Conservation (phyloP, 495 filamentous ascomycete species). For the Rostrohypoxylon terebratum region DNA sequence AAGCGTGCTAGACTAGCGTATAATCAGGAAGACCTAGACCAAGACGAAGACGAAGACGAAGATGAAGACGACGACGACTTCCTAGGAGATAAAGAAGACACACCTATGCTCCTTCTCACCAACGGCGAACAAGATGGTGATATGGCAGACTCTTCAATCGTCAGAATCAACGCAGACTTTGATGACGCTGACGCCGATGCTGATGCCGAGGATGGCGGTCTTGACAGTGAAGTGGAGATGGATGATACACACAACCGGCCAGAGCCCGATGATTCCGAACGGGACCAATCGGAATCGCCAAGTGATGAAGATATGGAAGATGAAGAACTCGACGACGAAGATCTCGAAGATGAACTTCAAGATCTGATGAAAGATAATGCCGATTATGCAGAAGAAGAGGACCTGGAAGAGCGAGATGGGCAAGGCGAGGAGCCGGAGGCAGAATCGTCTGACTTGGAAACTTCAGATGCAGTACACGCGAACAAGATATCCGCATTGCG, state of each 20-base stretch:
- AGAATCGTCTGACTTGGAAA: background rate
- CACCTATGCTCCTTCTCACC: slow-evolving; percentile 53
- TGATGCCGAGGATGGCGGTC: slow-evolving; percentile 44
- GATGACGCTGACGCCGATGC: slow-evolving; percentile 32
- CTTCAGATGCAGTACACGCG: slow-evolving; percentile 31
- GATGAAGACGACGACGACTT: slow-evolving; percentile 39
- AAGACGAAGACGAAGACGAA: slow-evolving; percentile 46
- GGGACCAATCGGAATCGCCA: slow-evolving; percentile 29
- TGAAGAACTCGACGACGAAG: slow-evolving; percentile 21
- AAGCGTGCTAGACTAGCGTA: slow-evolving; percentile 73
- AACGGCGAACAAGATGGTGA: slow-evolving; percentile 45
- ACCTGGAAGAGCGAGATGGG: background rate
- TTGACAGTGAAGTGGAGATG: slow-evolving; percentile 42
- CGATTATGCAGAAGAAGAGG: slow-evolving; percentile 37
- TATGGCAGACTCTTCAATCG: background rate
- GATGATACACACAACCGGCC: slow-evolving; percentile 21
- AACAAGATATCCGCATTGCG: slow-evolving; percentile 52
- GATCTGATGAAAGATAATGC: slow-evolving; percentile 36
- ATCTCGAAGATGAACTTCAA: slow-evolving; percentile 37
- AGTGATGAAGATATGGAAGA: slow-evolving; percentile 44
- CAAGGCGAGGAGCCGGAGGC: slow-evolving; percentile 16
- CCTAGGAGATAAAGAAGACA: slow-evolving; percentile 36
- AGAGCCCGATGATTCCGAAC: slow-evolving; percentile 26
- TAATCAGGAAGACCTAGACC: slow-evolving; percentile 51
- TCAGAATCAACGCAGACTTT: slow-evolving; percentile 26